A percentile compares a stretch with the other conserved stretches of the same genome.
Conservation (phyloP, 306 rosid genomes). For the Quercus bicolor region DNA sequence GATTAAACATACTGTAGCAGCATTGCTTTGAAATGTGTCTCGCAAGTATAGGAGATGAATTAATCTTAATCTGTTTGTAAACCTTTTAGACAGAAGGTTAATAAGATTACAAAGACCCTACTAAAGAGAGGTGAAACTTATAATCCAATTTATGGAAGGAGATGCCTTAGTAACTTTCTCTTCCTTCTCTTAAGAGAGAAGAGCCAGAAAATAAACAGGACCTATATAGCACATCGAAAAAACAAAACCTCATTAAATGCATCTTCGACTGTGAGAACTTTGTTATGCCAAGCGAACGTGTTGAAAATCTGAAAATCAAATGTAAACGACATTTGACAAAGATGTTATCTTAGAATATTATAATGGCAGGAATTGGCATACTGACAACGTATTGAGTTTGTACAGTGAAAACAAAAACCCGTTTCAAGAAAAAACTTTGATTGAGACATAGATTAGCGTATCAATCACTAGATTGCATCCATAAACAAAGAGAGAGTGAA, state of each 20-base stretch:
- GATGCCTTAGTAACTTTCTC: not conserved
- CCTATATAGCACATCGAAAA: not conserved
- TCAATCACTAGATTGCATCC: not conserved
- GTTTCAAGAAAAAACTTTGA: not conserved
- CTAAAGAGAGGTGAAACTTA: not conserved
- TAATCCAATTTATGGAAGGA: not conserved
- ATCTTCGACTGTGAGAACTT: not conserved
- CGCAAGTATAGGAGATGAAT: not conserved
- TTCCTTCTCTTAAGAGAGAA: not conserved
- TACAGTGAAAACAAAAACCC: not conserved
- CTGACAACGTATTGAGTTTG: not conserved
- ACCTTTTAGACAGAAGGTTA: too few species aligned
- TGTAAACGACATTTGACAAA: not conserved
- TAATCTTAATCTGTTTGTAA: not conserved
- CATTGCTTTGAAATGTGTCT: not conserved
- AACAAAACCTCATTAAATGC: not conserved
- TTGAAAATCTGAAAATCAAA: not conserved
- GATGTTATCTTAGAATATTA: not conserved
- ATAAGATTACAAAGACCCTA: too few species aligned
- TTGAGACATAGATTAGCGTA: not conserved
- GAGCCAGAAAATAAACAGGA: not conserved
- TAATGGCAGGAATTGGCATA: not conserved
- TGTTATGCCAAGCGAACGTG: not conserved
- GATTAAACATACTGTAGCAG: not conserved
- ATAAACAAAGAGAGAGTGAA: not conserved